Evolutionary conservation across 2,329 filamentous ascomycete species (phyloP).

Genomic region (Botrytis sinoallii): DNA sequence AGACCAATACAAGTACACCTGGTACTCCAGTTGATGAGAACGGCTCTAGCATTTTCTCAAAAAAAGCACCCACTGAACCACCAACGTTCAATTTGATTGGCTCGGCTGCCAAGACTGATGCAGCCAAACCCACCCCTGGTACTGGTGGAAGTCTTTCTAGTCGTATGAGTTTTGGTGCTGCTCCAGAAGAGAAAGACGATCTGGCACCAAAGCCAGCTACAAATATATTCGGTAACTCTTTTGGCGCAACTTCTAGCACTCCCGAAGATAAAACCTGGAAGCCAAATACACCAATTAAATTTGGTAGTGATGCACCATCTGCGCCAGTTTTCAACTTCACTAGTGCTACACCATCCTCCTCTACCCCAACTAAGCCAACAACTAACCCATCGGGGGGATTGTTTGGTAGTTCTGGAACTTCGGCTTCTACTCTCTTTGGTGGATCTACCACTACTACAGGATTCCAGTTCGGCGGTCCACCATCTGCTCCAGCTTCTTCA

Average conservation of each 20-base stretch:
- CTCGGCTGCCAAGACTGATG: constrained; percentile 34
- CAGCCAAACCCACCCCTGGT: constrained; percentile 39
- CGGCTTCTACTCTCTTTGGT: constrained; percentile 19
- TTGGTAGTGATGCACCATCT: constrained; percentile 36
- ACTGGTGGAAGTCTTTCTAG: constrained; percentile 52
- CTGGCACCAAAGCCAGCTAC: constrained; percentile 32
- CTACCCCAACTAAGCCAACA: constrained; percentile 27
- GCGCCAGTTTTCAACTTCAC: constrained; percentile 26
- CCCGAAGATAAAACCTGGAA: constrained; percentile 49
- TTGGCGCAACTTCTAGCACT: constrained; percentile 29
- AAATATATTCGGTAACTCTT: constrained; percentile 26
- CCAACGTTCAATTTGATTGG: constrained; percentile 36
- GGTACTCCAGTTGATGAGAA: constrained; percentile 31
- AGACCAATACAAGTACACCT: constrained; percentile 23
- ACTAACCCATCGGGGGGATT: constrained; percentile 20
- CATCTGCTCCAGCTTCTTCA: constrained; percentile 32
- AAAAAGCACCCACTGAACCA: constrained; percentile 34
- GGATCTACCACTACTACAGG: constrained; percentile 27
- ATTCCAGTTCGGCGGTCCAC: constrained; percentile 30
- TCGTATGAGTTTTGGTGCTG: constrained; percentile 49
- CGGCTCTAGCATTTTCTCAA: constrained; percentile 32
- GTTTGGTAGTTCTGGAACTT: constrained; percentile 21
- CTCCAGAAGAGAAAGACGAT: constrained; percentile 43
- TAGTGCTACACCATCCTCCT: constrained; percentile 11
- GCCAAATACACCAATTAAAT: constrained; percentile 47